phyloP scores from a whole-genome alignment of 441 rosid genomes.

The Pelargonium exstipulatum region DNA sequence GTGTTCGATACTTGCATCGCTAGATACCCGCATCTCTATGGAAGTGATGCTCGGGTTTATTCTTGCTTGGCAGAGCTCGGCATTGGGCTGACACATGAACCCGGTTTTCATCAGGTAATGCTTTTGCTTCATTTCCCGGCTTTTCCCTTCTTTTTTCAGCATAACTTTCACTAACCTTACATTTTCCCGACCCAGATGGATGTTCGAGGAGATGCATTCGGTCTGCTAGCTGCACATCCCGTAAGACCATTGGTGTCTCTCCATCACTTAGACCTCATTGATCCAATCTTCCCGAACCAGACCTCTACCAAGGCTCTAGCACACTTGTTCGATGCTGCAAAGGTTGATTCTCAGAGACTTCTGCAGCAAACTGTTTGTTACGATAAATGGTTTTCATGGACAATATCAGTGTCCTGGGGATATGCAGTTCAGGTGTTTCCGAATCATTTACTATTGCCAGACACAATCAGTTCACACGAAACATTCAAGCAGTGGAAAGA shows the following conservation, averaged over 20 bases:
- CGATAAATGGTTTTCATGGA: slow-evolving; percentile 75
- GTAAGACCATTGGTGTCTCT: slow-evolving; percentile 63
- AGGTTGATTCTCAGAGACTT: slow-evolving; percentile 55
- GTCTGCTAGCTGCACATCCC: slow-evolving; percentile 71
- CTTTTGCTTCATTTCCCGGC: too few species aligned
- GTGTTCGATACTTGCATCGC: slow-evolving; percentile 73
- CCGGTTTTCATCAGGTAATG: slow-evolving; percentile 94
- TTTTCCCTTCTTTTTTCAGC: too few species aligned
- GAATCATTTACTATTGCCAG: slow-evolving; percentile 39
- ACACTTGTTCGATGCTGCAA: slow-evolving; percentile 52
- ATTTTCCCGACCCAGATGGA: slow-evolving; percentile 38
- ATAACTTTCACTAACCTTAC: too few species aligned
- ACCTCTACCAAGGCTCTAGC: slow-evolving; percentile 40
- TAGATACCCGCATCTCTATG: slow-evolving; percentile 79
- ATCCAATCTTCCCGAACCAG: slow-evolving; percentile 79
- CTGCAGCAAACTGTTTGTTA: slow-evolving; percentile 87
- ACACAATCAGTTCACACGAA: slow-evolving; percentile 45
- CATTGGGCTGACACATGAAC: slow-evolving; percentile 60
- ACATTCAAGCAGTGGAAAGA: slow-evolving; percentile 64
- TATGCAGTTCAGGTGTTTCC: slow-evolving; percentile 66
- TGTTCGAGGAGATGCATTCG: slow-evolving; percentile 62
- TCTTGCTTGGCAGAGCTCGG: slow-evolving; percentile 88
- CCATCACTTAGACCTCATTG: slow-evolving; percentile 56
- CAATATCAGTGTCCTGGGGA: slow-evolving; percentile 88
- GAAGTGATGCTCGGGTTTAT: slow-evolving; percentile 73